Evolutionary conservation across 2,329 filamentous ascomycete species (phyloP).

Genomic region (Trichoderma lentiforme): DNA sequence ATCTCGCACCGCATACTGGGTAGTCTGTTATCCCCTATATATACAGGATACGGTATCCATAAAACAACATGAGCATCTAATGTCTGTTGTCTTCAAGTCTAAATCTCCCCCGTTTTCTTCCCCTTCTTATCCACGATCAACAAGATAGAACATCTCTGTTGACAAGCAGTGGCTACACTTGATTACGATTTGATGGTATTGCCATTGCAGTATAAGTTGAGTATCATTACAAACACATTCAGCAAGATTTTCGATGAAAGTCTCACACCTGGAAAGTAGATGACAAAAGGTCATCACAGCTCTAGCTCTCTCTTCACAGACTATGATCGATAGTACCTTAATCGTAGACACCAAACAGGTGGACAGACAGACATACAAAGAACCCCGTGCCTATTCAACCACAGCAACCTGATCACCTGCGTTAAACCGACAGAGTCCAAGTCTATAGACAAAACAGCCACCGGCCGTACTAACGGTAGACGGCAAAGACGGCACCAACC

Average conservation of each 20-base stretch:
- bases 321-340: not conserved
- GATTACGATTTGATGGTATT: not conserved
- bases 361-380: not conserved
- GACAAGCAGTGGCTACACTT: not conserved
- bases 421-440: not conserved
- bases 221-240: not conserved
- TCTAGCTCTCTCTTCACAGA: not conserved
- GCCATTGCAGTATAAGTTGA: not conserved
- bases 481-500: not conserved
- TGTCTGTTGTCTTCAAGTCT: not conserved
- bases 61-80: not conserved
- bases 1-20: not conserved
- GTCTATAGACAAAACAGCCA: not conserved
- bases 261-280: not conserved
- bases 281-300: not conserved
- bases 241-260: not conserved
- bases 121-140: not conserved
- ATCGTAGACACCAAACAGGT: not conserved
- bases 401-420: not conserved
- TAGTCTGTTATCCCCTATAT: not conserved
- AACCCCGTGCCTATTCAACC: not conserved
- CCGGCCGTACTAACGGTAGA: not conserved
- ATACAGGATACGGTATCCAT: not conserved
- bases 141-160: not conserved
- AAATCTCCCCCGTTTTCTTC: not conserved